Evolutionary conservation across 2,329 filamentous ascomycete species (phyloP).

Genomic region (Fusarium haematococcum): DNA sequence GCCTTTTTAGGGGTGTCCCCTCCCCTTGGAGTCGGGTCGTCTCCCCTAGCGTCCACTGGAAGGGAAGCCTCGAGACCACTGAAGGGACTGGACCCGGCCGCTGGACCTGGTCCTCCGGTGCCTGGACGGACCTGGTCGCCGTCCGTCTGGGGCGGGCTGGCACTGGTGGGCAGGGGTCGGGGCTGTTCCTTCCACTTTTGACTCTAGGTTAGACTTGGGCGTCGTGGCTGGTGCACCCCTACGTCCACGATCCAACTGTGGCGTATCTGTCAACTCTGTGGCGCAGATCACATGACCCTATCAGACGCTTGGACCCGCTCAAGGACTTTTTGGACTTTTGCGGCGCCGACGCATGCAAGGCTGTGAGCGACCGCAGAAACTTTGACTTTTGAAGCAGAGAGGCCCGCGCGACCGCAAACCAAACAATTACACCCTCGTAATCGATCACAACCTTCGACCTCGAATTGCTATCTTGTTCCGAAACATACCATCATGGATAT

Average conservation of each 20-base stretch:
- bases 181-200: slow-evolving; percentile 18
- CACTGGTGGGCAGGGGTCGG: slow-evolving; percentile 14
- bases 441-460: not conserved
- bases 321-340: slow-evolving; percentile 37
- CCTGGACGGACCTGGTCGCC: not conserved
- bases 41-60: slow-evolving; percentile 38
- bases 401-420: not conserved
- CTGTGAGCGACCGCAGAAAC: slow-evolving; percentile 32
- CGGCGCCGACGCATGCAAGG: slow-evolving; percentile 43
- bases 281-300: slow-evolving; percentile 41
- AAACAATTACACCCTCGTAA: slow-evolving; percentile 17
- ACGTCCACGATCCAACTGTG: not conserved
- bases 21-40: slow-evolving; percentile 31
- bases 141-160: not conserved
- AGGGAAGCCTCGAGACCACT: slow-evolving; percentile 12
- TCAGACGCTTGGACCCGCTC: slow-evolving; percentile 31
- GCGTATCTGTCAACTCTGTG: slow-evolving; percentile 12
- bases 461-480: not conserved
- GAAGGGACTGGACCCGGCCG: not conserved
- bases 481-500: slow-evolving; percentile 49
- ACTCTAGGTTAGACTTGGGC: not conserved
- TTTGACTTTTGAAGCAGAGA: not conserved
- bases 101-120: not conserved
- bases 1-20: slow-evolving; percentile 21
- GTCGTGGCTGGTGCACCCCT: slow-evolving; percentile 6